phyloP scores from a whole-genome alignment of 352 stramenopile genomes.

The Thalassiosira hispida region DNA sequence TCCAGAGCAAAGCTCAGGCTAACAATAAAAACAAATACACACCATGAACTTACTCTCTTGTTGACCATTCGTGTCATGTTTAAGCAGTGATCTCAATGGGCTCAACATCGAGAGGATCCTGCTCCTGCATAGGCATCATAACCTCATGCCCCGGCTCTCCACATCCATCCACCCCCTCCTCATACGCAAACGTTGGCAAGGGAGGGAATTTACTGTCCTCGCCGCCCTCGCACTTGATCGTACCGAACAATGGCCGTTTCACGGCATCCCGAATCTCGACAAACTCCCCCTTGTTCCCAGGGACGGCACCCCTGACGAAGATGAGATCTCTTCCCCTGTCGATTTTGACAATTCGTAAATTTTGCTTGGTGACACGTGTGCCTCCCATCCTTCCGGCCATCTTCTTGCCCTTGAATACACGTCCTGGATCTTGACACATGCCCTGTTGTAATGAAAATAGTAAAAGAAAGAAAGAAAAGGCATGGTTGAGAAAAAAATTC shows the following conservation, averaged over 20 bases:
- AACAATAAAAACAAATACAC: too few relatives aligned
- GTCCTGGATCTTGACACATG: conserved; percentile 97
- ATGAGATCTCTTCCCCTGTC: conserved; percentile 82
- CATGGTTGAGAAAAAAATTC: not conserved
- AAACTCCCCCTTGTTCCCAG: conserved; percentile 80
- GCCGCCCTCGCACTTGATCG: conserved; percentile 67
- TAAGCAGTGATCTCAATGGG: conserved; percentile 4
- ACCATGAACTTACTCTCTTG: too few relatives aligned
- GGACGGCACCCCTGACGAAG: conserved; percentile 78
- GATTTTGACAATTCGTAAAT: conserved; percentile 88
- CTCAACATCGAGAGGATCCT: conserved; percentile 74
- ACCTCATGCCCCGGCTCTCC: conserved; percentile 72
- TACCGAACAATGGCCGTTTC: conserved; percentile 81
- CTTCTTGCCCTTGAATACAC: conserved; percentile 99
- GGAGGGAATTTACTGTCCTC: conserved; percentile 67
- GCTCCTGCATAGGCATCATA: conserved; percentile 79
- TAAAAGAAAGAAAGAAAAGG: too few relatives aligned
- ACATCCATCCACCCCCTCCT: conserved; percentile 79
- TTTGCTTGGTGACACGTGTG: conserved; percentile 94
- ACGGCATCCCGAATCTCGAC: conserved; percentile 83
- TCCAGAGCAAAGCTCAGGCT: too few relatives aligned
- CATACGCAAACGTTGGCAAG: conserved; percentile 79
- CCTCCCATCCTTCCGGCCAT: conserved; percentile 98
- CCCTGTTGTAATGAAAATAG: conserved; percentile 63
- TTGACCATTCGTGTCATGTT: not conserved